These are phyloP conservation scores for Diddensiella santjacobensis DNA, from an alignment of 805 yeast species.

Conservation along the genomic window DNA sequence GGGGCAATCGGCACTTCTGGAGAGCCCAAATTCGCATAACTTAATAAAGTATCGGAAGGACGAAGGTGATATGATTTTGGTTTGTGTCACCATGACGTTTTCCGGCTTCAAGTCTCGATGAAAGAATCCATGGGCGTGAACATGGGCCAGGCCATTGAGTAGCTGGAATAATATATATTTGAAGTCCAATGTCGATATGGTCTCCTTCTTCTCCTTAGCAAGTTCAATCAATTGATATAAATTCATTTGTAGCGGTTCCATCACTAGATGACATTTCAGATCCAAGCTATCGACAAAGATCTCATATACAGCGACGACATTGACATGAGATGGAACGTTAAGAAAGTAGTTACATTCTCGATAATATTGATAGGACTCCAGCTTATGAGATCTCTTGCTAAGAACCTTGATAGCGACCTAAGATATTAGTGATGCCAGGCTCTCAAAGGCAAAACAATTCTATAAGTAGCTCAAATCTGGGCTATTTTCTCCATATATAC, in stretches of 20 bases:
- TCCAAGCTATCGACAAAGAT: conserved; percentile 65
- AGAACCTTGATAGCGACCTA: conserved; percentile 1
- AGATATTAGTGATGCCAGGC: conserved; percentile 1
- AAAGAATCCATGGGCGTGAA: conserved; percentile 63
- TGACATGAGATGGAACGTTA: conserved; percentile 65
- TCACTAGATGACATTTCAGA: conserved; percentile 68
- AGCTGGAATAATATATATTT: conserved; percentile 55
- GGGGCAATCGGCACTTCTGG: conserved; percentile 64
- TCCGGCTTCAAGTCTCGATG: conserved; percentile 96
- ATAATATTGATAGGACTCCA: conserved; percentile 20
- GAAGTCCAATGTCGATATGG: conserved; percentile 25
- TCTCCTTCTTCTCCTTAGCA: background rate
- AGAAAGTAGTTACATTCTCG: conserved; percentile 35
- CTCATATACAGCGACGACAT: conserved; percentile 71
- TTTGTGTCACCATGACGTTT: conserved; percentile 69
- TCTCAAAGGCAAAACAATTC: too few relatives aligned
- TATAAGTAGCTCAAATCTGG: too few relatives aligned
- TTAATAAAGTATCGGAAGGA: conserved; percentile 57
- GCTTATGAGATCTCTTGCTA: background rate
- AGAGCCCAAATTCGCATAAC: conserved; percentile 93
- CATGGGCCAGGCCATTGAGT: conserved; percentile 73
- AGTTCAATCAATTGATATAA: conserved; percentile 67
- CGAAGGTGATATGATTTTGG: conserved; percentile 23
- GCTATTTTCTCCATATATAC: background rate
- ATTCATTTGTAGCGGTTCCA: conserved; percentile 86